These are phyloP conservation scores for Capsaspora owczarzaki DNA, from an alignment of 78 protist genomes.

Conservation along the genomic window DNA sequence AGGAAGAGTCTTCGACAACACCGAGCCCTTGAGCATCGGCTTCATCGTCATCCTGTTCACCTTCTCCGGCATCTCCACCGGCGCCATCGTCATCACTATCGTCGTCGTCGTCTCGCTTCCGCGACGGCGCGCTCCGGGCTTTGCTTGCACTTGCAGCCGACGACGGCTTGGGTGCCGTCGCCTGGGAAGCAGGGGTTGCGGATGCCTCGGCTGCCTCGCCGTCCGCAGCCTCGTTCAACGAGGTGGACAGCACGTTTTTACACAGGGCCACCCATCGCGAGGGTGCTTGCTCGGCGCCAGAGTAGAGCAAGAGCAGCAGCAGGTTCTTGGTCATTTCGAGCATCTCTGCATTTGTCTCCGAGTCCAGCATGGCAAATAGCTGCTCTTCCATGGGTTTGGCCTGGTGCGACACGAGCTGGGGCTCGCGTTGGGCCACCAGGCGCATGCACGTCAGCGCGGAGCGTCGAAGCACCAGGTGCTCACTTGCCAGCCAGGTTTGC, in stretches of 20 bases:
- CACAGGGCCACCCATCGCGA: background rate
- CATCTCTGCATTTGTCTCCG: background rate
- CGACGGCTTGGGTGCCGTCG: too few relatives aligned
- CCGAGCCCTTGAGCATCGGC: background rate
- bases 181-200: too few relatives aligned
- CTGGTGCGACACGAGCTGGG: background rate
- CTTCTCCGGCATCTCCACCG: background rate
- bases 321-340: background rate
- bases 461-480: background rate
- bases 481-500: background rate
- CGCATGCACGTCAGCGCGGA: background rate
- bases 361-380: background rate
- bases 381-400: background rate
- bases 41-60: background rate
- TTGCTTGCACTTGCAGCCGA: too few relatives aligned
- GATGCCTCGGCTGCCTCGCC: too few relatives aligned
- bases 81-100: background rate
- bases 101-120: background rate
- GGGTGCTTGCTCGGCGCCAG: background rate
- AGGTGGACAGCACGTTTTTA: background rate
- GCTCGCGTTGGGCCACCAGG: background rate
- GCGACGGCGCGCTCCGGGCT: background rate
- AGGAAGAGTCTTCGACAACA: background rate
- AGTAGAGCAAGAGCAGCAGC: background rate
- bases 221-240: too few relatives aligned